Conservation (phyloP, 768 basidiomycete species). For the Podaxis mareebaensis region DNA sequence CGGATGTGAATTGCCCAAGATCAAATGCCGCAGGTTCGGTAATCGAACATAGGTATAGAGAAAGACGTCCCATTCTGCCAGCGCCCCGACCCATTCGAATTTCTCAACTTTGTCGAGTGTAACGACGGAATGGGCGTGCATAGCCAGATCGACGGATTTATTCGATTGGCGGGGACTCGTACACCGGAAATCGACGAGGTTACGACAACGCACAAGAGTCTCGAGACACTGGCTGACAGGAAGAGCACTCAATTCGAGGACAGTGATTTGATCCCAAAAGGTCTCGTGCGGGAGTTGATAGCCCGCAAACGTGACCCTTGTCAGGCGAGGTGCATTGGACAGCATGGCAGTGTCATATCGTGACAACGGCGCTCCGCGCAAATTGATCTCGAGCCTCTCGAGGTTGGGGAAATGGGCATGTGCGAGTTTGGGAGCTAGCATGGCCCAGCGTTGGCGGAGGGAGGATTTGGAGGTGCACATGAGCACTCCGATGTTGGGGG, state of each 20-base stretch:
- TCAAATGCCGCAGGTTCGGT: conserved; percentile 1
- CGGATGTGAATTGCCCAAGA: conserved; percentile 1
- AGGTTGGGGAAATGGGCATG: conserved; percentile 3
- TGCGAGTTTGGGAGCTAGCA: conserved; percentile 11
- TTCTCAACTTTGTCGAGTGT: background rate
- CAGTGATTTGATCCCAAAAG: conserved; percentile 9
- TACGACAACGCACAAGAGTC: conserved; percentile 2
- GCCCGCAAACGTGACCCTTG: background rate
- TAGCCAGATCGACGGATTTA: background rate
- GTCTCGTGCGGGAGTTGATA: conserved; percentile 4
- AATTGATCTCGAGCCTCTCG: background rate
- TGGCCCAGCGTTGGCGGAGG: conserved; percentile 11
- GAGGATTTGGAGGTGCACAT: conserved; percentile 12
- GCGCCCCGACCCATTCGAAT: conserved; percentile 10
- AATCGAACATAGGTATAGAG: conserved; percentile 6
- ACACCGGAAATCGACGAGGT: conserved; percentile 2
- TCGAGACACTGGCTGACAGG: conserved; percentile 3
- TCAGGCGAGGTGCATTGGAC: background rate
- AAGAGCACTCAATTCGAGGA: background rate
- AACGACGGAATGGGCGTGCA: background rate
- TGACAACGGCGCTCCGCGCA: background rate
- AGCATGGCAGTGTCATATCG: conserved; percentile 3
- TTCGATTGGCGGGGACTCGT: background rate
- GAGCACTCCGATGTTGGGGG: background rate
- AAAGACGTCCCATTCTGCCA: conserved; percentile 5